Percentiles rank a stretch among this genome's conserved stretches.
phyloP scores from a whole-genome alignment of 208 protist species.

The Naegleria lovaniensis region DNA sequence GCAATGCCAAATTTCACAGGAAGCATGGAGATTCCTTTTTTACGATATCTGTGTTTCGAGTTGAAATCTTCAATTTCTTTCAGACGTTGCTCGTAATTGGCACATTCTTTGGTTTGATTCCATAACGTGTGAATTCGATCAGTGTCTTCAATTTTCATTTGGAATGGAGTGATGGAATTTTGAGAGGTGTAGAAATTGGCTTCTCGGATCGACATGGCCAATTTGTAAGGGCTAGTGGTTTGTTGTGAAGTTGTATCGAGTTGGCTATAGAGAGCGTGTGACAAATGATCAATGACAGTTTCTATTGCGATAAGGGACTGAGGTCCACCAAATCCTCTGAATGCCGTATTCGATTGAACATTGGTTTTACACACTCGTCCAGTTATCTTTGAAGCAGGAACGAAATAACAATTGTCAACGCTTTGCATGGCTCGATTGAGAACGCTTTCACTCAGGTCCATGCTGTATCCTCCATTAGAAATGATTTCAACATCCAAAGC shows the following conservation, averaged over 20 bases:
- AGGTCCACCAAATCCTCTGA: slow-evolving; percentile 70
- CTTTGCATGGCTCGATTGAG: slow-evolving; percentile 40
- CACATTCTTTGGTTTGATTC: slow-evolving; percentile 29
- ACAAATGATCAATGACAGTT: slow-evolving; percentile 55
- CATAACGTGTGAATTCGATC: slow-evolving; percentile 42
- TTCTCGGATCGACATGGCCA: neutral
- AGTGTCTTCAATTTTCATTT: neutral
- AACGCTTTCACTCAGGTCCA: slow-evolving; percentile 26
- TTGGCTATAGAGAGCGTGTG: neutral
- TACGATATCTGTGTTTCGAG: slow-evolving; percentile 55
- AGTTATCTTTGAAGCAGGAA: slow-evolving; percentile 51
- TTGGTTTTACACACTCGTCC: slow-evolving; percentile 64
- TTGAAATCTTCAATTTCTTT: slow-evolving; percentile 58
- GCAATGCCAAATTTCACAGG: slow-evolving; percentile 75
- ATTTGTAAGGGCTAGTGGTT: neutral
- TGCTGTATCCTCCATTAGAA: slow-evolving; percentile 24
- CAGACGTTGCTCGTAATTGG: slow-evolving; percentile 34
- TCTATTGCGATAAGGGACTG: slow-evolving; percentile 60
- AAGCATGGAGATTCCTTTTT: slow-evolving; percentile 65
- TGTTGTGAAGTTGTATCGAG: neutral
- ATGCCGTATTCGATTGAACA: slow-evolving; percentile 70
- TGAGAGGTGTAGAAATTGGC: neutral
- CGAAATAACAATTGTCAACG: slow-evolving; percentile 65
- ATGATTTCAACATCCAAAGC: neutral
- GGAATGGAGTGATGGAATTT: neutral